phyloP scores from a whole-genome alignment of 768 basidiomycete species.

The Suillus cothurnatus region DNA sequence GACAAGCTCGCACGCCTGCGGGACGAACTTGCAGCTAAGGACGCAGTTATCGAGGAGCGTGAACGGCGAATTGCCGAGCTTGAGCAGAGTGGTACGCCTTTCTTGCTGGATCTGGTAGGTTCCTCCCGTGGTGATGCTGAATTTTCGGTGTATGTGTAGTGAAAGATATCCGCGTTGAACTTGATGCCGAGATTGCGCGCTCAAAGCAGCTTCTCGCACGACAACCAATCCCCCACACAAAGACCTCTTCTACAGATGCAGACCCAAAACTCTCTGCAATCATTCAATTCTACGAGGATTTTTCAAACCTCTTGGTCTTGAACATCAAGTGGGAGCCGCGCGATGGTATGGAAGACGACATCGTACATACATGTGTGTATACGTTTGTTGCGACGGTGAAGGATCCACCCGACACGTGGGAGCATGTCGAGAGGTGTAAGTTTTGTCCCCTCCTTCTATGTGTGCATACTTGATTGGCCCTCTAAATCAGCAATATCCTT shows the following conservation, averaged over 20 bases:
- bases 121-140: slow-evolving; percentile 5
- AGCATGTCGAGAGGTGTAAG: slow-evolving; percentile 34
- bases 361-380: slow-evolving; percentile 68
- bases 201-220: slow-evolving; percentile 46
- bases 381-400: slow-evolving; percentile 45
- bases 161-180: slow-evolving; percentile 51
- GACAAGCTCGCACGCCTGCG: slow-evolving; percentile 50
- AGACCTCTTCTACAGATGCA: slow-evolving; percentile 38
- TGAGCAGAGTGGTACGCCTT: slow-evolving; percentile 49
- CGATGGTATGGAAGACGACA: slow-evolving; percentile 52
- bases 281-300: slow-evolving; percentile 81
- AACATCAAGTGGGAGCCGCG: slow-evolving; percentile 53
- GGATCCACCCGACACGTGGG: slow-evolving; percentile 34
- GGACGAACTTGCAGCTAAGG: slow-evolving; percentile 44
- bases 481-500: slow-evolving; percentile 58
- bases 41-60: slow-evolving; percentile 42
- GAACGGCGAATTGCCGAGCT: slow-evolving; percentile 50
- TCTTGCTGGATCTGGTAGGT: neutral
- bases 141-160: slow-evolving; percentile 38
- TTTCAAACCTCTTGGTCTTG: slow-evolving; percentile 77
- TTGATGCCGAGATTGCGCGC: slow-evolving; percentile 65
- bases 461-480: slow-evolving; percentile 12
- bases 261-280: slow-evolving; percentile 63
- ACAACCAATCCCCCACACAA: slow-evolving; percentile 37
- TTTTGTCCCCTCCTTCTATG: slow-evolving; percentile 1